Evolutionary conservation across 2,329 filamentous ascomycete species (phyloP), one percentile per base, ranked within the genome.

Genomic region (Talaromyces sp.): DNA sequence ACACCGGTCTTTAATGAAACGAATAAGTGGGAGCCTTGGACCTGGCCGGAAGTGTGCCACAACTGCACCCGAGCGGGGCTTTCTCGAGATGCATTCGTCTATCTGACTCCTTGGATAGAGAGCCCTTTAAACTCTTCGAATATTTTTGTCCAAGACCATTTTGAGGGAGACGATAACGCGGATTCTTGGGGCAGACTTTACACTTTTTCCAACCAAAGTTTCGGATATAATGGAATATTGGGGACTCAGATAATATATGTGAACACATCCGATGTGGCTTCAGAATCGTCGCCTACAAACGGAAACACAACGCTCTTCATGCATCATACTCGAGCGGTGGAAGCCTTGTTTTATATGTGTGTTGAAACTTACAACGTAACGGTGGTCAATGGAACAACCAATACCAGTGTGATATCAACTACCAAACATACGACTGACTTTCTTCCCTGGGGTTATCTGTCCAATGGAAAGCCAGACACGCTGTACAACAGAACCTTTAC

Each of bases 331-430:
- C 57, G 57, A 29, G 57, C 57, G 5, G 43, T 56, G 3, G 57
- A 59, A 41, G 41, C 57, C 21, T 38, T 59, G 54, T 59, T 55
- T 43, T 59, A 55, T 31, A 59, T 59, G 57, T 59, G 57, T 27
- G 52, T 59, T 17, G 57, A 59, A 35, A 59, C 57, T 10, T 59
- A 59, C 29, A 54, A 59, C 29, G 52, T 59, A 8, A 38, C 41
- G 21, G 48, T 46, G 17, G 21, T 54, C 21, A 59, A 59, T 29
- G 57, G 52, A 59, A 55, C 57, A 2, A 41, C 43, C 2, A 26
- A n/a, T 51, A 59, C 57, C 46, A 55, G 26, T n/a, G 38, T 59
- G 11, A 55, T 41, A 19, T 51, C 41, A 3, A 51, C 41, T 9
- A 55, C 52, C 8, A 41, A 27, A 53, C 32, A 59, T 5, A 50